Evolutionary conservation across 768 basidiomycete genomes (phyloP).

Genomic region (Stropharia rugosoannulata): DNA sequence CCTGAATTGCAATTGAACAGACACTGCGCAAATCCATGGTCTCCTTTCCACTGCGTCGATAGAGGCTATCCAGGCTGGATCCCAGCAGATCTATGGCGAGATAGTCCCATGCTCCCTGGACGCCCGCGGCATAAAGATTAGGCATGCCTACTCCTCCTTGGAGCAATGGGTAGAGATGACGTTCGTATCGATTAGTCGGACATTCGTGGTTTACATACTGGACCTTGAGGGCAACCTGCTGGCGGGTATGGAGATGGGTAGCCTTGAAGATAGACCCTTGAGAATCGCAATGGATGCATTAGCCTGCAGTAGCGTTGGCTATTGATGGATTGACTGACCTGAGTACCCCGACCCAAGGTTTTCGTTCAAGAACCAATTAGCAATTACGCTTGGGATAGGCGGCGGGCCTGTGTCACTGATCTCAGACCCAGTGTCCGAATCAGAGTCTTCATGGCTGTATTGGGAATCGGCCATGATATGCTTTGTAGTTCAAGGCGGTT

Average conservation of each 20-base stretch:
- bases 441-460: conserved; percentile 15
- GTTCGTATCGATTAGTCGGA: conserved; percentile 75
- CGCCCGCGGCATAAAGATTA: conserved; percentile 61
- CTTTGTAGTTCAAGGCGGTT: conserved; percentile 2
- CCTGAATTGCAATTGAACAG: conserved; percentile 74
- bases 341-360: conserved; percentile 74
- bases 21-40: conserved; percentile 70
- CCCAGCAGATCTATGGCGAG: conserved; percentile 80
- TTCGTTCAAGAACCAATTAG: conserved; percentile 60
- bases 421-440: conserved; percentile 14
- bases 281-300: background rate
- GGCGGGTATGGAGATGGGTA: conserved; percentile 49
- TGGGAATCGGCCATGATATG: conserved; percentile 7
- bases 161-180: conserved; percentile 63
- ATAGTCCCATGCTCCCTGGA: conserved; percentile 61
- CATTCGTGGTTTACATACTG: conserved; percentile 71
- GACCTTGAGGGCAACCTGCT: conserved; percentile 72
- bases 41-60: conserved; percentile 52
- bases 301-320: background rate
- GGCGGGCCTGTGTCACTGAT: conserved; percentile 14
- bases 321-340: conserved; percentile 36
- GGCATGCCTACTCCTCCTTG: conserved; percentile 79
- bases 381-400: conserved; percentile 41
- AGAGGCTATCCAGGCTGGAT: conserved; percentile 62
- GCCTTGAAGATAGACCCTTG: conserved; percentile 74